These are phyloP conservation scores for Pseudozyma tsukubaensis DNA, from an alignment of 1,284 basidiomycete genomes.

Conservation along the genomic window DNA sequence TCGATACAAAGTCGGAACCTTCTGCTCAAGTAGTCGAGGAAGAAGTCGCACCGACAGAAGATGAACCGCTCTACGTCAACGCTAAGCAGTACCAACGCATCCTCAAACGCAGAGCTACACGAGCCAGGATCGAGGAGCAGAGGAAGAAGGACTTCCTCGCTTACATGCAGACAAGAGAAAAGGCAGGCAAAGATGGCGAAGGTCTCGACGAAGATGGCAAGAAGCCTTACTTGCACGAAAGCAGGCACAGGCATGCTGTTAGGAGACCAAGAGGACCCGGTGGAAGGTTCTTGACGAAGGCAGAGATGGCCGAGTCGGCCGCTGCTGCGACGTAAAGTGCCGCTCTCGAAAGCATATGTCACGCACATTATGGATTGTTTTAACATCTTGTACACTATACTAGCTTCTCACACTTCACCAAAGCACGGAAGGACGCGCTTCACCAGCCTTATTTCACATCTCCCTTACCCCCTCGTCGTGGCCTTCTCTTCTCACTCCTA, in stretches of 20 bases:
- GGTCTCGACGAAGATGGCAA: constrained; percentile 57
- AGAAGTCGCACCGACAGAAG: constrained; percentile 44
- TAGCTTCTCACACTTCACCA: neutral
- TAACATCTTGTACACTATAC: constrained; percentile 20
- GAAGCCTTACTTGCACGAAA: constrained; percentile 96
- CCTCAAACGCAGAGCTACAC: constrained; percentile 59
- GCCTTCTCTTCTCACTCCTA: constrained; percentile 18
- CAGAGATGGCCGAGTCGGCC: constrained; percentile 35
- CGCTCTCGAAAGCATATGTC: neutral
- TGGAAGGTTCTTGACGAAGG: constrained; percentile 81
- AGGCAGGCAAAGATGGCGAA: constrained; percentile 41
- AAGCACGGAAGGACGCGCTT: neutral
- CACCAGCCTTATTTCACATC: neutral
- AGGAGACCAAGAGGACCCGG: constrained; percentile 94
- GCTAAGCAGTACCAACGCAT: constrained; percentile 68
- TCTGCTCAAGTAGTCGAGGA: constrained; percentile 7
- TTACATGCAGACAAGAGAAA: constrained; percentile 52
- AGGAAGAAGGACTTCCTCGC: constrained; percentile 55
- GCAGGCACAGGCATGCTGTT: constrained; percentile 97
- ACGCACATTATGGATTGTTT: neutral
- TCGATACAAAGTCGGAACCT: constrained; percentile 22
- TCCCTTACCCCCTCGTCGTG: neutral
- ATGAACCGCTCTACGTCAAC: constrained; percentile 67
- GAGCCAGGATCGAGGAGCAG: constrained; percentile 63
- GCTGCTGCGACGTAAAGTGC: constrained; percentile 8